phyloP scores from a whole-genome alignment of 2,329 filamentous ascomycete genomes.

The Diaporthe australafricana region DNA sequence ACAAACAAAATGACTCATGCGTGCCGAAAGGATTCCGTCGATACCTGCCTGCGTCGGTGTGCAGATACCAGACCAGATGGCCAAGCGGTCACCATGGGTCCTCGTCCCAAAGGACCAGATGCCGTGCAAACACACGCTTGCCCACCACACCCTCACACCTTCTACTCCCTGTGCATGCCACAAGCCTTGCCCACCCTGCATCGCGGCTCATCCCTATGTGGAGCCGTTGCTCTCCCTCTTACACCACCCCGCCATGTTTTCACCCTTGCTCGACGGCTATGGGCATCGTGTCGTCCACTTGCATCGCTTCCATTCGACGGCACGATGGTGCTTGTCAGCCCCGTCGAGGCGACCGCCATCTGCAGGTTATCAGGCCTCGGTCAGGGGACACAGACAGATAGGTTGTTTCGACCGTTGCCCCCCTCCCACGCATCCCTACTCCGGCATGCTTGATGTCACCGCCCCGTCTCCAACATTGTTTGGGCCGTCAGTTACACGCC shows the following conservation, averaged over 20 bases:
- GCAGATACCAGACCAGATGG: constrained; percentile 22
- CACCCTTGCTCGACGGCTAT: constrained; percentile 24
- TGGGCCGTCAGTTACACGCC: constrained; percentile 16
- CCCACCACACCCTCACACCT: not conserved
- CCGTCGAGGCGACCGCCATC: constrained; percentile 22
- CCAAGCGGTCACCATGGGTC: constrained; percentile 27
- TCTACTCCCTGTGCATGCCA: not conserved
- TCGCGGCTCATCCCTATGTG: constrained; percentile 27
- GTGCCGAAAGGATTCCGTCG: constrained; percentile 3
- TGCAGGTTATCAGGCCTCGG: constrained; percentile 31
- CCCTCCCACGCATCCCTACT: not conserved
- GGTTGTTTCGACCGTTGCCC: not conserved
- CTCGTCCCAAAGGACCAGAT: constrained; percentile 20
- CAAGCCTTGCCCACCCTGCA: constrained; percentile 20
- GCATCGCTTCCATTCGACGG: constrained; percentile 25
- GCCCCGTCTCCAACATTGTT: constrained; percentile 20
- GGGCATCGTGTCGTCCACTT: constrained; percentile 8
- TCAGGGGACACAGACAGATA: constrained; percentile 13
- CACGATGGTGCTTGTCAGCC: constrained; percentile 29
- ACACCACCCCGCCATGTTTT: constrained; percentile 21
- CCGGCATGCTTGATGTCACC: constrained; percentile 31
- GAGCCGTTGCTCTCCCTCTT: constrained; percentile 9
- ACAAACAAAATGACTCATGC: constrained; percentile 32
- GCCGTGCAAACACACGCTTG: constrained; percentile 30
- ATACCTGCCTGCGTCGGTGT: constrained; percentile 23